Evolutionary conservation across 1,284 basidiomycete genomes (phyloP), one percentile per base, ranked within the genome.

Genomic region (Cerrena zonata): DNA sequence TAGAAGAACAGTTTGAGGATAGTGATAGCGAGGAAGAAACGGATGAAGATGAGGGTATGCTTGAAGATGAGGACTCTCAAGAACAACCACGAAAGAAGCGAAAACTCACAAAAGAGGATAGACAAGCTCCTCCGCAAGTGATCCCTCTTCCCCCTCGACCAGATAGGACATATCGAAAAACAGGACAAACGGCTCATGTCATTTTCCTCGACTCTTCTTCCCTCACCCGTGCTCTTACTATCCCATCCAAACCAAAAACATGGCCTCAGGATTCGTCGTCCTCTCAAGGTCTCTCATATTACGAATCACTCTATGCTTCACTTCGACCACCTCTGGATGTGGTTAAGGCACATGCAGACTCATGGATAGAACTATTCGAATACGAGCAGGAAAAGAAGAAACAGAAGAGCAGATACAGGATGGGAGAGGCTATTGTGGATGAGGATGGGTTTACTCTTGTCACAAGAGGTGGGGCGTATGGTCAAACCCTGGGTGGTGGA

Each of bases 401-500:
- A 62, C 85, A 81, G 54, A 77, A 81, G 58, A 79, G 80, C 42
- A 74, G 80, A 60, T 89, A 89, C 62, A 75, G 69, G 55, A 89
- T 87, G 64, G 87, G 88, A 25, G 87, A 89, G 62, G 87, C 89
- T 11, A 78, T 94, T 51, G 88, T 94, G 44, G 92, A 95, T 66
- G 90, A 90, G 56, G 92, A 95, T 57, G 92, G 92, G 1, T 95
- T 94, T 66, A 94, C 91, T 11, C 78, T 94, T 10, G 92, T 95
- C 25, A 89, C 86, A 22, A 77, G 91, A 25, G 89, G 90, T 7
- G 92, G 92, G 5, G 85, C 86, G 23, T 93, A 92, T 61, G 91
- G 92, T 2, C 78, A 91, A 61, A 91, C 90, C 0, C 69, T 89
- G 2, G 89, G 89, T 27, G 89, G 89, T 7, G 87, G 86, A 1